Conservation (phyloP, 306 rosid genomes). For the Trichosanthes truncata region DNA sequence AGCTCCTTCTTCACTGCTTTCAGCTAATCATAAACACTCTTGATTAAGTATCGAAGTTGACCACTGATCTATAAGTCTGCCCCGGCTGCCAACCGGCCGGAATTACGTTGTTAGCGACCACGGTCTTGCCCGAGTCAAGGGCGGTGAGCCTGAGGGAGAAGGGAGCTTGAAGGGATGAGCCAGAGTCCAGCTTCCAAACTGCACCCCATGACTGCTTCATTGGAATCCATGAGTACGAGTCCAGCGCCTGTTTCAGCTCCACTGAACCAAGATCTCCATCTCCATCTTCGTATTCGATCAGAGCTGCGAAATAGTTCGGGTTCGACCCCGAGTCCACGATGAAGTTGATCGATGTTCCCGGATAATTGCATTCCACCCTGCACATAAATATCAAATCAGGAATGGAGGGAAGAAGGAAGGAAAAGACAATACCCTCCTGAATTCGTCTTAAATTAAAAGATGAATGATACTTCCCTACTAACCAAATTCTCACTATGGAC, state of each 20-base stretch:
- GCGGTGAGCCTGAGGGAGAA: constrained; percentile 48
- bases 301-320: constrained; percentile 36
- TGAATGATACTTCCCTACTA: too few relatives aligned
- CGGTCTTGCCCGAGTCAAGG: constrained; percentile 17
- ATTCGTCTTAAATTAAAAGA: too few relatives aligned
- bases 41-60: constrained; percentile 27
- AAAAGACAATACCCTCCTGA: too few relatives aligned
- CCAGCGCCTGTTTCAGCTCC: constrained; percentile 40
- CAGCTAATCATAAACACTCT: background rate
- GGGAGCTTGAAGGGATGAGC: constrained; percentile 34
- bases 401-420: background rate
- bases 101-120: constrained; percentile 47
- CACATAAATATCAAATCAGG: background rate
- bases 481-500: too few relatives aligned
- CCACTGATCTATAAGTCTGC: constrained; percentile 45
- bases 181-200: constrained; percentile 46
- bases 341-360: constrained; percentile 32
- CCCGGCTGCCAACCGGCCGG: constrained; percentile 64
- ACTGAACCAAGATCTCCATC: constrained; percentile 41
- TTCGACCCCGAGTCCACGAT: constrained; percentile 52
- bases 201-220: constrained; percentile 75
- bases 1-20: background rate
- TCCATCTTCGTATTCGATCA: constrained; percentile 49
- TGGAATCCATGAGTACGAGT: constrained; percentile 36
- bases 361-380: constrained; percentile 51